Evolutionary conservation across 1,139 yeast species (phyloP).

Genomic region (Pichia sp.): DNA sequence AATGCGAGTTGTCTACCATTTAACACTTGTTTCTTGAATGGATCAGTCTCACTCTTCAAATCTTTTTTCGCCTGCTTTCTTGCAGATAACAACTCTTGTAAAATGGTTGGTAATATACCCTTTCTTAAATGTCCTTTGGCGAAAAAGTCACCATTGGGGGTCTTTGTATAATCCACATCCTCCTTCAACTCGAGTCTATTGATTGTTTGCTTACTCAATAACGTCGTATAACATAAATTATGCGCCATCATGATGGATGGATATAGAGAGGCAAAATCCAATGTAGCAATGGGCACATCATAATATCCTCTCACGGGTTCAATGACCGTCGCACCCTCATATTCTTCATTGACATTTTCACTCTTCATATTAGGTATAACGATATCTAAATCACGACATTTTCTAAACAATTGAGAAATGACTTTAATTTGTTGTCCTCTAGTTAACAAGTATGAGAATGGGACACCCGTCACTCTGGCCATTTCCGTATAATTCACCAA

Average conservation of each 20-base stretch:
- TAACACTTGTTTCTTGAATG: slow-evolving; percentile 85
- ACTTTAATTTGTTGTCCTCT: slow-evolving; percentile 99
- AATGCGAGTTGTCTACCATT: slow-evolving; percentile 97
- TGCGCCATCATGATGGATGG: slow-evolving; percentile 99
- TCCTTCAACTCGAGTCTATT: slow-evolving; percentile 56
- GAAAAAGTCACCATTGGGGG: slow-evolving; percentile 92
- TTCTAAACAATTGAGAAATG: slow-evolving; percentile 87
- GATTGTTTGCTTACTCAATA: slow-evolving; percentile 64
- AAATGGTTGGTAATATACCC: slow-evolving; percentile 88
- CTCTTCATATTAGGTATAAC: slow-evolving; percentile 87
- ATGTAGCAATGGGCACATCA: slow-evolving; percentile 94
- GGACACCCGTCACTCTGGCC: slow-evolving; percentile 99
- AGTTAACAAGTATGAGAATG: slow-evolving; percentile 78
- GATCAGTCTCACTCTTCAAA: slow-evolving; percentile 87
- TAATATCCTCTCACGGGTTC: slow-evolving; percentile 95
- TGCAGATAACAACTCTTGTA: slow-evolving; percentile 81
- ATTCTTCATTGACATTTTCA: slow-evolving; percentile 82
- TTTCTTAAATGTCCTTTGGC: slow-evolving; percentile 65
- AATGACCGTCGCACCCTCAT: slow-evolving; percentile 98
- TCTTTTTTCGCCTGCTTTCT: slow-evolving; percentile 91
- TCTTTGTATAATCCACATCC: slow-evolving; percentile 70
- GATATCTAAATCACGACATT: slow-evolving; percentile 76
- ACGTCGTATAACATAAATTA: slow-evolving; percentile 89
- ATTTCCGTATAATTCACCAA: slow-evolving; percentile 95
- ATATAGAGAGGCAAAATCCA: slow-evolving; percentile 95